Evolutionary conservation across 2,329 filamentous ascomycete species (phyloP), one percentile per base, ranked within the genome.

Genomic region (Dactylonectria estremocensis): DNA sequence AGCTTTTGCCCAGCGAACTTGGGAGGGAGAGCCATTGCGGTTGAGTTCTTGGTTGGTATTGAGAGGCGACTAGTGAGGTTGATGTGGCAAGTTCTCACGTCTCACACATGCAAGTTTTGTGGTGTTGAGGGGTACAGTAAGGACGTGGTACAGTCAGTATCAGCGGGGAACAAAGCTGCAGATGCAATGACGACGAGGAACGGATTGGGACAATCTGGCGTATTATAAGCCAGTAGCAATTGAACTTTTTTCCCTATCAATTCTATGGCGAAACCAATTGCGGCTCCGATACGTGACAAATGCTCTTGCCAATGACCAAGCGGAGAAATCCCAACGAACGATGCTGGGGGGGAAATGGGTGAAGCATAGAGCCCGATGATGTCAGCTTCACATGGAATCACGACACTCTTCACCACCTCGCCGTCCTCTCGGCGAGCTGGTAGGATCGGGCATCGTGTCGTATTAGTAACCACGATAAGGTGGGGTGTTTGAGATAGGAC

Each of bases 1-100:
- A 94, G 86, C 80, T 89, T 92, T 77, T 93, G 91, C 69, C 89
- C 93, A 16, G 90, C 91, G 83, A 93, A 94, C 78, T 92, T 93
- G 73, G 93, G 93, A 72, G 92, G 89, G 75, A 95, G 87, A 33
- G 93, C 91, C 93, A 95, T 95, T 60, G 68, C 78, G 66, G 61
- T 60, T 35, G 45, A 18, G 11, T 58, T 52, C 13, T 55, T 57
- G 48, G 45, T 58, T n/a, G 16, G 40, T 43, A n/a, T 8, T 18
- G 40, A 5, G n/a, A n/a, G 40, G 6, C 13, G 40, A n/a, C 4
- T n/a, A 14, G 16, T 43, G 40, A 8, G 14, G 40, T 43, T 43
- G 40, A 43, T 43, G 40, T n/a, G 40, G n/a, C 14, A 43, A 43
- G 40, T n/a, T 43, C 7, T 43, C 40, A 43, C 16, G 8, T 43